Percentiles rank a stretch among this genome's conserved stretches.
phyloP scores from a whole-genome alignment of 2,329 filamentous ascomycete genomes.

The Magnaporthiopsis incrustans region DNA sequence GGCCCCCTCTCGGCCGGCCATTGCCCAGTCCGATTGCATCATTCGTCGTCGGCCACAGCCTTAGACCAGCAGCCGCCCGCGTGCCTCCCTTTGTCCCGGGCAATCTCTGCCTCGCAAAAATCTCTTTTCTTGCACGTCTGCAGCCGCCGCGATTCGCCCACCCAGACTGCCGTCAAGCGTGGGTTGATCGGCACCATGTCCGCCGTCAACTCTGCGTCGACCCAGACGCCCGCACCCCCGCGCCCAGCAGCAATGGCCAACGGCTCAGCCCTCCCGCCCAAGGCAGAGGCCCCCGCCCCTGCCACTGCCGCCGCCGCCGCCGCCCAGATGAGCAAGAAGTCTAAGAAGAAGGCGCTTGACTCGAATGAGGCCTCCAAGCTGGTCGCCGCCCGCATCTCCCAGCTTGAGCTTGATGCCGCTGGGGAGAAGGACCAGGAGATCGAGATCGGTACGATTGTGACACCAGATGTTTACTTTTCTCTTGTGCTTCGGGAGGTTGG shows the following conservation, averaged over 20 bases:
- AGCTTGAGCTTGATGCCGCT: constrained; percentile 86
- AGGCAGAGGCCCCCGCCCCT: constrained; percentile 31
- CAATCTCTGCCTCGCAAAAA: neutral
- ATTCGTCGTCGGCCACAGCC: neutral
- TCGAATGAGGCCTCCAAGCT: constrained; percentile 86
- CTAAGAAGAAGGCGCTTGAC: constrained; percentile 77
- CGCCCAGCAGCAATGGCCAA: constrained; percentile 23
- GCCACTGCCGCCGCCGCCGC: constrained; percentile 31
- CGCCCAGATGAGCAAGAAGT: constrained; percentile 54
- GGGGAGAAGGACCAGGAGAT: constrained; percentile 92
- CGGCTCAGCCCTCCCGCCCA: constrained; percentile 24
- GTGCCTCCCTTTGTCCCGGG: too few species aligned
- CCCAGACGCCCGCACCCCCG: constrained; percentile 17
- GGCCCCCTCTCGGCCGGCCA: neutral
- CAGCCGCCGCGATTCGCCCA: neutral
- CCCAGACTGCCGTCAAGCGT: neutral
- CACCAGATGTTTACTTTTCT: neutral
- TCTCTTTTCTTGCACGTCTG: neutral
- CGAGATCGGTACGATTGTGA: constrained; percentile 67
- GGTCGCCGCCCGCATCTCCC: constrained; percentile 86
- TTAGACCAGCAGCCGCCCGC: neutral
- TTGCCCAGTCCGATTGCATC: neutral
- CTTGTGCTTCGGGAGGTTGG: constrained; percentile 15
- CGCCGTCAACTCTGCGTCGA: constrained; percentile 25
- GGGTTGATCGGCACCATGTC: constrained; percentile 22